Base-by-base conservation (phyloP, 2,329 filamentous ascomycete genomes). In the Trichoderma polysporum region DNA sequence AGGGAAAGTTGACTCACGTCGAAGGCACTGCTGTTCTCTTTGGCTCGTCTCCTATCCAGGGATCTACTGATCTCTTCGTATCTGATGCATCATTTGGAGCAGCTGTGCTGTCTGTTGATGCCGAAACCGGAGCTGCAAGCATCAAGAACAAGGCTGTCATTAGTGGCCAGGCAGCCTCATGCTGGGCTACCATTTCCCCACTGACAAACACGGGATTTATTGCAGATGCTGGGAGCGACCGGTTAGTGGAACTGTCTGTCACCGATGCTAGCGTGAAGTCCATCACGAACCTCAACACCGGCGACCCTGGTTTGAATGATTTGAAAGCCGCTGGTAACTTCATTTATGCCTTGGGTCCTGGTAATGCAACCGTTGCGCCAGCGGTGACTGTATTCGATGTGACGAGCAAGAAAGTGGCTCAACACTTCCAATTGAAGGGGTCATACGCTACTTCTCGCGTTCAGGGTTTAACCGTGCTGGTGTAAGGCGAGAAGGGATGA, bases 61-160 rank as follows among this genome's bases (percentile, higher is more conserved):
- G 76, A 0, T 79, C 79, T 0, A 76, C 71, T 2, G 73, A 81
- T 33, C 71, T 88, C 45, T 86, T 89, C 68, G 81, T 80, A 0
- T 86, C 86, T 0, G 87, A 90, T 65, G 83, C 86, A 0, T 84
- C 85, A 0, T 88, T 89, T 62, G 87, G 87, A 6, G 83, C 76
- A 0, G 82, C 80, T 0, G 78, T 87, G 5, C 73, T 89, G 1
- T 75, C 78, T 1, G 69, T 86, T 25, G 77, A 84, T 53, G 29
- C 52, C 9, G 53, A 62, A 3, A 76, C 68, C 8, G 69, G 73
- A 15, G 61, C 71, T 12, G 79, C 79, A 1, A 74, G 76, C 0
- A 72, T 81, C 0, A 74, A 77, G 39, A 77, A 76, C n/a, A 79
- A 75, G 54, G 76, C 78, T n/a, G 70, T 72, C 1, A 76, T 90